A percentile compares a stretch with the other conserved stretches of the same genome.
phyloP scores from a whole-genome alignment of 768 basidiomycete genomes.

The Rhodotorula babjevae region DNA sequence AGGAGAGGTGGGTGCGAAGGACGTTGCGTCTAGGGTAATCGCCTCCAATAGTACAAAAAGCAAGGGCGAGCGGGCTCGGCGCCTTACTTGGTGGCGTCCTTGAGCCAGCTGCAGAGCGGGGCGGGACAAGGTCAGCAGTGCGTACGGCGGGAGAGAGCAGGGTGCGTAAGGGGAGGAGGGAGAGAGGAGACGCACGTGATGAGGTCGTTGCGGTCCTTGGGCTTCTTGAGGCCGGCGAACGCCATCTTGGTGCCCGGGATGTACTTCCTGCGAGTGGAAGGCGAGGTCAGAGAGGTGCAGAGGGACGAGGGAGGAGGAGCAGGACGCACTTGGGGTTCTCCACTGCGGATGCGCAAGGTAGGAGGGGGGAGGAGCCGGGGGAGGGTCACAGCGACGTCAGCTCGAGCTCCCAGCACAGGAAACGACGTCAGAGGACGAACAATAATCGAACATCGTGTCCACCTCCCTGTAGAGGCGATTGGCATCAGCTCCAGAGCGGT shows the following conservation, averaged over 20 bases:
- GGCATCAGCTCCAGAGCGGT: neutral
- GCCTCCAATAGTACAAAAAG: neutral
- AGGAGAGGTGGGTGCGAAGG: too few species aligned
- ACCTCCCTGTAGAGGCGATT: constrained; percentile 50
- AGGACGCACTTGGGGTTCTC: too few species aligned
- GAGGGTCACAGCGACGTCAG: neutral
- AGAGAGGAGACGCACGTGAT: constrained; percentile 56
- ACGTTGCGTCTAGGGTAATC: neutral
- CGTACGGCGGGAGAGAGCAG: too few species aligned
- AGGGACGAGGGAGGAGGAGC: too few species aligned
- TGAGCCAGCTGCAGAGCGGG: neutral
- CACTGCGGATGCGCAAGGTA: too few species aligned
- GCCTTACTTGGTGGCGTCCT: neutral
- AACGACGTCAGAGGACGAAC: neutral
- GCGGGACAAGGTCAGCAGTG: neutral
- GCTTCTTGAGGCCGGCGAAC: constrained; percentile 97
- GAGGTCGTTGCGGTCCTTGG: constrained; percentile 89
- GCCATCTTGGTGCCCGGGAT: constrained; percentile 47
- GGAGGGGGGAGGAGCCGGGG: too few species aligned
- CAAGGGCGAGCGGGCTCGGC: neutral
- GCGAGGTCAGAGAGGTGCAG: too few species aligned
- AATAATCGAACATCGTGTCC: constrained; percentile 81
- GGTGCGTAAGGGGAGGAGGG: too few species aligned
- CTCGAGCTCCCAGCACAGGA: too few species aligned
- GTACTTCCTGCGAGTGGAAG: too few species aligned